Evolutionary conservation across 371 early-diverging fungal genomes (phyloP).

Genomic region (Apophysomyces trapeziformis): DNA sequence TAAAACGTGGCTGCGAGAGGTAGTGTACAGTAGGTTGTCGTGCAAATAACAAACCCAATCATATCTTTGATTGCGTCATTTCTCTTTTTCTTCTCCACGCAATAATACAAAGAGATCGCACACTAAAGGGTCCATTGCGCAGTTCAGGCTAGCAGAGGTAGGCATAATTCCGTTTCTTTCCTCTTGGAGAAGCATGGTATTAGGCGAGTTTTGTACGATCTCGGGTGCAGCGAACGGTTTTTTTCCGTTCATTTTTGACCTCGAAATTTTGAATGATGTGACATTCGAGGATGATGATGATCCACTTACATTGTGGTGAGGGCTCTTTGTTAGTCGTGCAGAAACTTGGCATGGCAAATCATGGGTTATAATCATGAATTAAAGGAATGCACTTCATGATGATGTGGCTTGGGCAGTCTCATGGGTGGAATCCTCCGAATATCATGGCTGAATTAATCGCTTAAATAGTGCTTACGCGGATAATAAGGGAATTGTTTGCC

Average conservation of each 20-base stretch:
- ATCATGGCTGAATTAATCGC: conserved; percentile 1
- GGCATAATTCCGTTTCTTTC: background rate
- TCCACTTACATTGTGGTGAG: background rate
- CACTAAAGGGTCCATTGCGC: conserved; percentile 8
- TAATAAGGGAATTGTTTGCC: background rate
- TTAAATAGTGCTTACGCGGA: conserved; percentile 5
- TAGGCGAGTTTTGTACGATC: background rate
- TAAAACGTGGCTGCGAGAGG: too few species aligned
- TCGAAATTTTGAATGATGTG: background rate
- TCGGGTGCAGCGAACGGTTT: background rate
- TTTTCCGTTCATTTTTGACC: background rate
- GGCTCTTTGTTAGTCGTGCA: background rate
- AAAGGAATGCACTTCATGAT: conserved; percentile 10
- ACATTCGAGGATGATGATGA: background rate
- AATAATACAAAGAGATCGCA: background rate
- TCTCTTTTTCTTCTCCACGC: background rate
- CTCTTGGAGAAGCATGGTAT: background rate
- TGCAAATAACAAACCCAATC: too few species aligned
- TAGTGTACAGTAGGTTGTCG: too few species aligned
- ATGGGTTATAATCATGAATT: background rate
- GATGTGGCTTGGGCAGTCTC: conserved; percentile 15
- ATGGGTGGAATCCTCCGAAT: conserved; percentile 10
- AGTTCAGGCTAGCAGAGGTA: conserved; percentile 1
- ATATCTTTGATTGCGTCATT: too few species aligned
- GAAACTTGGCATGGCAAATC: too few species aligned